A percentile compares a stretch with the other conserved stretches of the same genome.
These are phyloP conservation scores for Kwoniella bestiolae DNA, from an alignment of 768 basidiomycete genomes.

Conservation along the genomic window DNA sequence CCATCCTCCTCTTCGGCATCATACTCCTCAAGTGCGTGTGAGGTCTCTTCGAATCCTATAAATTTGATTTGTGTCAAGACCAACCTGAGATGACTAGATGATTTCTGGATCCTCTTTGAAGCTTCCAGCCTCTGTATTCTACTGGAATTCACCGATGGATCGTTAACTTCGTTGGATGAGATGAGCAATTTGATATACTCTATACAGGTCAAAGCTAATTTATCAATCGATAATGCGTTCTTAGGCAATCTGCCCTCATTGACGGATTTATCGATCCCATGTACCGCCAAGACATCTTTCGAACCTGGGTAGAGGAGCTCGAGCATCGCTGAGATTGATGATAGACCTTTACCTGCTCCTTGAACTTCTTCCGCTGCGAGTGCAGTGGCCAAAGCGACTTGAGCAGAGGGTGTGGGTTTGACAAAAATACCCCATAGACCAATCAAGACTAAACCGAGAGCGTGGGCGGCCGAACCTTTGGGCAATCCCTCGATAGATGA, in stretches of 20 bases:
- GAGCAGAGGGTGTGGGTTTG: constrained; percentile 40
- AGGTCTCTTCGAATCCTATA: constrained; percentile 24
- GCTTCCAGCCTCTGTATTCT: constrained; percentile 23
- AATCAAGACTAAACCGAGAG: constrained; percentile 53
- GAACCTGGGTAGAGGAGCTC: constrained; percentile 48
- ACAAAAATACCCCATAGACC: constrained; percentile 53
- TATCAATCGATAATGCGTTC: constrained; percentile 48
- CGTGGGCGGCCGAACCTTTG: constrained; percentile 46
- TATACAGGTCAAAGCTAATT: constrained; percentile 53
- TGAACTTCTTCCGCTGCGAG: constrained; percentile 48
- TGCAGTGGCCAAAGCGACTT: constrained; percentile 48
- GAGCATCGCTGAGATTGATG: constrained; percentile 47
- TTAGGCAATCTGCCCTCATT: not conserved
- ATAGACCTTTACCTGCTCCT: constrained; percentile 30
- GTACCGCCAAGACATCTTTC: constrained; percentile 8
- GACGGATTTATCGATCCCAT: not conserved
- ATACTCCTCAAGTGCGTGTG: not conserved
- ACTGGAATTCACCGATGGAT: not conserved
- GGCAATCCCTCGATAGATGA: constrained; percentile 37
- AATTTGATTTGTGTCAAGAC: constrained; percentile 50
- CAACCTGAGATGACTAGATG: constrained; percentile 37
- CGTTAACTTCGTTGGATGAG: constrained; percentile 22
- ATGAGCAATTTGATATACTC: constrained; percentile 46
- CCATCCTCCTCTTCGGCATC: constrained; percentile 12
- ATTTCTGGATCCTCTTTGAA: constrained; percentile 26